phyloP scores from a whole-genome alignment of 2,329 filamentous ascomycete species.

The Alternaria sp. region DNA sequence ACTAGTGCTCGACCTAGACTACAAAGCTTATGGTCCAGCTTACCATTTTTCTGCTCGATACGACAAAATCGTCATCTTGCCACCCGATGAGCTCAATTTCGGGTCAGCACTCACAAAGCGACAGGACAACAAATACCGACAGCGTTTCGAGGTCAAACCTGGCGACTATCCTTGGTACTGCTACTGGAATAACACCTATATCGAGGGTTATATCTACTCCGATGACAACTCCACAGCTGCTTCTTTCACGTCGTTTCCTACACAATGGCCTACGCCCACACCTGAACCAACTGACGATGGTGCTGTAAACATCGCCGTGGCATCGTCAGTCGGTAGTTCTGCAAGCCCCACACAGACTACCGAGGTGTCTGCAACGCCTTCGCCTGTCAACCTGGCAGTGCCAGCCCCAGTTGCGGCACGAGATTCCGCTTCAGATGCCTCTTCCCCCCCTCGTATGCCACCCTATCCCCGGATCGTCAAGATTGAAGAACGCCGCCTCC shows the following conservation, averaged over 20 bases:
- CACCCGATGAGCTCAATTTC: conserved; percentile 47
- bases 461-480: conserved; percentile 68
- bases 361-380: conserved; percentile 12
- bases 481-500: conserved; percentile 69
- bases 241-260: conserved; percentile 38
- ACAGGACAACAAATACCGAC: conserved; percentile 38
- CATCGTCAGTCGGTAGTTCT: conserved; percentile 8
- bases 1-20: conserved; percentile 66
- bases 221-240: conserved; percentile 59
- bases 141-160: conserved; percentile 56
- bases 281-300: conserved; percentile 16
- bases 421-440: conserved; percentile 28
- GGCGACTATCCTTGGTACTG: conserved; percentile 74
- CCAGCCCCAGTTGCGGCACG: conserved; percentile 6
- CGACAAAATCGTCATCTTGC: conserved; percentile 69
- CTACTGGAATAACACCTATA: conserved; percentile 71
- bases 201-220: conserved; percentile 73
- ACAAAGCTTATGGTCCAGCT: conserved; percentile 65
- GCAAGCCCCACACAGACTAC: conserved; percentile 19
- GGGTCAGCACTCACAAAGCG: conserved; percentile 33
- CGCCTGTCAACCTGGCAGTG: conserved; percentile 6
- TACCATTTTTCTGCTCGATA: conserved; percentile 70
- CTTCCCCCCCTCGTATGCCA: conserved; percentile 33
- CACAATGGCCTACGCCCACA: conserved; percentile 31
- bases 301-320: conserved; percentile 17